phyloP scores from a whole-genome alignment of 1,284 basidiomycete genomes.

The Leccinum griseonigrum region DNA sequence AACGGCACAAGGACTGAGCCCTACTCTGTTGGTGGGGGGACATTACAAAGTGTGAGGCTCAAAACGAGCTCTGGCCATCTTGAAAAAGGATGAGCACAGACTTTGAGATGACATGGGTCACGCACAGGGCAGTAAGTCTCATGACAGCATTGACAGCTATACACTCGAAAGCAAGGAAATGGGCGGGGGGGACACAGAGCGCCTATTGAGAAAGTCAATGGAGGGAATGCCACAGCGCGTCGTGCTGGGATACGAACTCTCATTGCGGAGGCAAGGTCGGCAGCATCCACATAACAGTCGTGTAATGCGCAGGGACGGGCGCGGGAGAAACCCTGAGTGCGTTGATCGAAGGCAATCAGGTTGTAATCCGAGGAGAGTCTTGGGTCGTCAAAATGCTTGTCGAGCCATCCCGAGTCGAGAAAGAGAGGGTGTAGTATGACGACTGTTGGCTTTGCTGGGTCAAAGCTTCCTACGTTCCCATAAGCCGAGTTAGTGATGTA shows the following conservation, averaged over 20 bases:
- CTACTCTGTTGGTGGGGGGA: constrained; percentile 66
- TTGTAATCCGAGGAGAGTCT: constrained; percentile 59
- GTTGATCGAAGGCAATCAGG: constrained; percentile 70
- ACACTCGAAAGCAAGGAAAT: constrained; percentile 64
- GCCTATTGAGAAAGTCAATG: constrained; percentile 37
- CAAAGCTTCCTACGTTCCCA: constrained; percentile 63
- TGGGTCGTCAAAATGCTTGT: constrained; percentile 63
- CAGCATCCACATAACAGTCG: constrained; percentile 73
- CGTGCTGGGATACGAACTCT: constrained; percentile 42
- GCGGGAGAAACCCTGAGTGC: constrained; percentile 60
- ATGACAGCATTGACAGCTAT: constrained; percentile 52
- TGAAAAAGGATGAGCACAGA: constrained; percentile 27
- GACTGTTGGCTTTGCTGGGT: constrained; percentile 60
- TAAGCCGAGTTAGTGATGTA: constrained; percentile 58
- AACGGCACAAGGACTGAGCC: constrained; percentile 22
- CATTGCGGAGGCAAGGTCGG: constrained; percentile 65
- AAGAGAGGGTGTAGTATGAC: constrained; percentile 66
- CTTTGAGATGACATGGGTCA: constrained; percentile 9
- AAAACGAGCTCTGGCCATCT: constrained; percentile 70
- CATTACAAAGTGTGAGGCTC: constrained; percentile 66
- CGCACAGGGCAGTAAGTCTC: constrained; percentile 61
- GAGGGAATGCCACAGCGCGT: not conserved
- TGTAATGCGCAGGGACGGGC: constrained; percentile 53
- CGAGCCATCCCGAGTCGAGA: constrained; percentile 67
- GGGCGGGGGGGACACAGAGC: constrained; percentile 61